Conservation (phyloP, 371 early-diverging fungal species). For the Zopfochytrium polystomum region DNA sequence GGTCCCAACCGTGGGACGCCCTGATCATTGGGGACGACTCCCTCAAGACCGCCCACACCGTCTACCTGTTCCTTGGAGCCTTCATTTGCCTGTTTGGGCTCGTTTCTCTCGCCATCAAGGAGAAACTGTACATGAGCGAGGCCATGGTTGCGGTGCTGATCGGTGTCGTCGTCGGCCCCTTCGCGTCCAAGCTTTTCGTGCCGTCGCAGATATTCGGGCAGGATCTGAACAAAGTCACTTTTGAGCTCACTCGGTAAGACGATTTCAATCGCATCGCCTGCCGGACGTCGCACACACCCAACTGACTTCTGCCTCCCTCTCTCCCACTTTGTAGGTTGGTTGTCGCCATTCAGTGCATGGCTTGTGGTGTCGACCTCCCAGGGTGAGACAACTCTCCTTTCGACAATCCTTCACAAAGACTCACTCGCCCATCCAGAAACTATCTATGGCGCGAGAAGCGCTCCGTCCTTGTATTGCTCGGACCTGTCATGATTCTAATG, state of each 20-base stretch:
- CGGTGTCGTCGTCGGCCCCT: slow-evolving; percentile 85
- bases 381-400: slow-evolving; percentile 40
- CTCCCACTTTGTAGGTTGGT: too few relatives aligned
- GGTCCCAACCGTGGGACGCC: too few relatives aligned
- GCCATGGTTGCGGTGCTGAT: slow-evolving; percentile 76
- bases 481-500: slow-evolving; percentile 84
- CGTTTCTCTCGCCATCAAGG: too few relatives aligned
- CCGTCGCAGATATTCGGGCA: slow-evolving; percentile 26
- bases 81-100: too few relatives aligned
- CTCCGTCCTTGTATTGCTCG: slow-evolving; percentile 70
- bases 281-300: too few relatives aligned
- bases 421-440: slow-evolving; percentile 5
- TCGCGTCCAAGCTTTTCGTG: slow-evolving; percentile 13
- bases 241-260: slow-evolving; percentile 74
- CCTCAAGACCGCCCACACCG: too few relatives aligned
- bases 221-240: slow-evolving; percentile 46
- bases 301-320: too few relatives aligned
- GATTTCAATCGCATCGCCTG: too few relatives aligned
- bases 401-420: neutral
- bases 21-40: too few relatives aligned
- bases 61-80: too few relatives aligned
- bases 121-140: too few relatives aligned
- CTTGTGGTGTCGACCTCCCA: slow-evolving; percentile 79
- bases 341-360: slow-evolving; percentile 86
- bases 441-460: slow-evolving; percentile 57